These are phyloP conservation scores for Penicillium angulare DNA, from an alignment of 495 filamentous ascomycete genomes.

Conservation along the genomic window DNA sequence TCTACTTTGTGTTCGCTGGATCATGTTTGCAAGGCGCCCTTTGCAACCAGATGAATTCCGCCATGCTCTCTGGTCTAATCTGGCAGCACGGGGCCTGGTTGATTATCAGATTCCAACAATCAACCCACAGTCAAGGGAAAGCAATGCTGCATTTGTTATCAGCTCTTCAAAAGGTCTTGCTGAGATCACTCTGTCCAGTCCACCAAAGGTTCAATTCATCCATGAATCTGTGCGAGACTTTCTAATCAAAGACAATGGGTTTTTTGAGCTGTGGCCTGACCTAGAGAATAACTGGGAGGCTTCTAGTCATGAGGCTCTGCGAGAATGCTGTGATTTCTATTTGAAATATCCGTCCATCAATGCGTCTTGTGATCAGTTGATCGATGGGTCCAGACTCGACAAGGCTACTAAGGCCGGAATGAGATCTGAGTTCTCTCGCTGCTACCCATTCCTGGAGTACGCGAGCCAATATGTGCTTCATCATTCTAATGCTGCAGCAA, in stretches of 20 bases:
- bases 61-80: slow-evolving; percentile 26
- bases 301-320: slow-evolving; percentile 34
- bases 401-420: neutral
- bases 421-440: slow-evolving; percentile 7
- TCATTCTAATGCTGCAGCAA: slow-evolving; percentile 41
- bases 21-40: slow-evolving; percentile 33
- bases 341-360: slow-evolving; percentile 13
- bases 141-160: too few species aligned
- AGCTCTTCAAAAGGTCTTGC: slow-evolving; percentile 45
- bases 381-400: neutral
- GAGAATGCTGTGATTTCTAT: slow-evolving; percentile 34
- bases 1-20: slow-evolving; percentile 35
- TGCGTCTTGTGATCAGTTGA: neutral
- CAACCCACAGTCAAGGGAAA: too few species aligned
- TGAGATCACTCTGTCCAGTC: slow-evolving; percentile 28
- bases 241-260: slow-evolving; percentile 38
- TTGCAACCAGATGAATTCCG: slow-evolving; percentile 32
- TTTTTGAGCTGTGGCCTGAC: slow-evolving; percentile 33
- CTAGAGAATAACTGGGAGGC: slow-evolving; percentile 18
- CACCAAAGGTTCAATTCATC: slow-evolving; percentile 43
- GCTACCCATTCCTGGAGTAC: slow-evolving; percentile 48
- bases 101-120: slow-evolving; percentile 13
- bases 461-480: slow-evolving; percentile 39
- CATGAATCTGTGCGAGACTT: slow-evolving; percentile 49
- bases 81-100: slow-evolving; percentile 8